A percentile compares a stretch with the other conserved stretches of the same genome.
Evolutionary conservation across 2,329 filamentous ascomycete species (phyloP).

Genomic region (Nigrospora oryzae): DNA sequence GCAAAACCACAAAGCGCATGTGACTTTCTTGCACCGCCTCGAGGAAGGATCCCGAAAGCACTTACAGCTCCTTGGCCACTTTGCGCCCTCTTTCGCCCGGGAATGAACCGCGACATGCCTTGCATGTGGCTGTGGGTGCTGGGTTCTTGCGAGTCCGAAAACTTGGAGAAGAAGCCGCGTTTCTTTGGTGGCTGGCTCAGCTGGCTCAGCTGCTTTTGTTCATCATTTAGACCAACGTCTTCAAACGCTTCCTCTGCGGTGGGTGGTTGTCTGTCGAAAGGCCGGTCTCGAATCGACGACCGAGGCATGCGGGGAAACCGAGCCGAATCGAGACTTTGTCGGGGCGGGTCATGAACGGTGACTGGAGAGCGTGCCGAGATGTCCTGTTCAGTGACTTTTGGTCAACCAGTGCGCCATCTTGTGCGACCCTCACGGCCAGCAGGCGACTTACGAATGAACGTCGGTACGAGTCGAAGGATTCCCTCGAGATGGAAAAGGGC

Average conservation of each 20-base stretch:
- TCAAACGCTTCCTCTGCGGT: conserved; percentile 78
- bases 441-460: conserved; percentile 73
- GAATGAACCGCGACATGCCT: conserved; percentile 23
- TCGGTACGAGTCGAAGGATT: conserved; percentile 95
- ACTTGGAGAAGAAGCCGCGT: conserved; percentile 71
- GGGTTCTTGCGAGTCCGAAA: conserved; percentile 49
- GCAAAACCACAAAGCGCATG: too few species aligned
- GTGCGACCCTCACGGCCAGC: background rate
- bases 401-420: background rate
- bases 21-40: too few species aligned
- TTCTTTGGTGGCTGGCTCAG: conserved; percentile 50
- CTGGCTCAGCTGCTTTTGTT: conserved; percentile 43
- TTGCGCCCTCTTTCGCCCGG: conserved; percentile 23
- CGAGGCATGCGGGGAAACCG: conserved; percentile 54
- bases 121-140: conserved; percentile 10
- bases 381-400: conserved; percentile 50
- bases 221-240: conserved; percentile 80
- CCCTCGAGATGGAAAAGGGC: conserved; percentile 88
- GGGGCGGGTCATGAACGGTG: conserved; percentile 48
- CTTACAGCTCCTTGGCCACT: conserved; percentile 18
- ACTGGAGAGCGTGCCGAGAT: conserved; percentile 83
- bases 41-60: too few species aligned
- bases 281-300: conserved; percentile 48
- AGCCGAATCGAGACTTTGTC: conserved; percentile 75
- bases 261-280: conserved; percentile 51